Percentiles rank a stretch among this genome's conserved stretches.
Evolutionary conservation across 768 basidiomycete genomes (phyloP).

Genomic region (Naganishia kalamii): DNA sequence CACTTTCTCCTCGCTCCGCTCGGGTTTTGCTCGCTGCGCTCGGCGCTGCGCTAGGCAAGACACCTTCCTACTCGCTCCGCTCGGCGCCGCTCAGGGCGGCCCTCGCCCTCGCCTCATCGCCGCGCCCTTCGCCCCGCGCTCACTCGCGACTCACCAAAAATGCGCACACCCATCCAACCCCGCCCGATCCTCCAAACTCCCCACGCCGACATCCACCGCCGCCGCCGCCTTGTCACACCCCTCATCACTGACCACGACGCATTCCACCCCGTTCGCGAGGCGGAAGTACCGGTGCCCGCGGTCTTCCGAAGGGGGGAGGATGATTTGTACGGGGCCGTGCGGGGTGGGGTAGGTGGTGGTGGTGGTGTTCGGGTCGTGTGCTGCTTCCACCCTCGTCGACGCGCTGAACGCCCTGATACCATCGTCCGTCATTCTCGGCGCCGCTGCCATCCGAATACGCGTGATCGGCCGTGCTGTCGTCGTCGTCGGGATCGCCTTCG

Average conservation of each 20-base stretch:
- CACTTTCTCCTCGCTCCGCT: too few relatives aligned
- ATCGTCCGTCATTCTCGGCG: too few relatives aligned
- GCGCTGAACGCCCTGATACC: too few relatives aligned
- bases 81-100: too few relatives aligned
- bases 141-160: slow-evolving; percentile 38
- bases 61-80: too few relatives aligned
- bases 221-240: slow-evolving; percentile 91
- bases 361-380: background rate
- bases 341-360: slow-evolving; percentile 13
- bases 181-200: slow-evolving; percentile 86
- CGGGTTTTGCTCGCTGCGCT: too few relatives aligned
- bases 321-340: slow-evolving; percentile 21
- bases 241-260: slow-evolving; percentile 71
- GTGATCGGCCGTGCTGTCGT: too few relatives aligned
- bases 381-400: background rate
- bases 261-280: slow-evolving; percentile 85
- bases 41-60: too few relatives aligned
- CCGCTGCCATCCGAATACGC: too few relatives aligned
- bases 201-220: slow-evolving; percentile 87
- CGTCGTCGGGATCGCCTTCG: too few relatives aligned
- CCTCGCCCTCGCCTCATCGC: too few relatives aligned
- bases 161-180: slow-evolving; percentile 48
- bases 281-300: slow-evolving; percentile 56
- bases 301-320: slow-evolving; percentile 42
- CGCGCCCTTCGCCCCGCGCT: too few relatives aligned